Base-by-base conservation (phyloP, 1,284 basidiomycete species). In the Blastosporella zonata region DNA sequence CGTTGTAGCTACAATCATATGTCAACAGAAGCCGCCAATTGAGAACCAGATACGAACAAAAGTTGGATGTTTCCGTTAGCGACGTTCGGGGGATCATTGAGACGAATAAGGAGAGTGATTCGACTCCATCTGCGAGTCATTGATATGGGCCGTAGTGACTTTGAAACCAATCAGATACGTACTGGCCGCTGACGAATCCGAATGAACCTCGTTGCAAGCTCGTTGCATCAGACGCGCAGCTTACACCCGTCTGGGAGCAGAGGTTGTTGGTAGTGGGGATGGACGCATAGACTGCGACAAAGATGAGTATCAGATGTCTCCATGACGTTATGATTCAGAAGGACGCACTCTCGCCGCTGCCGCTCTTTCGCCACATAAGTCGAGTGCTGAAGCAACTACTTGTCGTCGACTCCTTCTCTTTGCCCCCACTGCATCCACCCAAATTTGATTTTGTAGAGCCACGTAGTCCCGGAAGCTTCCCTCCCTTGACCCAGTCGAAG, bases 401-500 rank as follows among this genome's bases (percentile, higher is more conserved):
- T 10, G 84, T 84, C 33, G 71, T 70, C 1, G 74, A 63, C 44
- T 82, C 62, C 50, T 79, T 77, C 12, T 50, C 49, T 28, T 53
- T 55, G n/a, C 84, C 85, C 22, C 84, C 84, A 47, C 79, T 81
- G 62, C 85, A 87, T 58, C 76, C 72, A 60, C 44, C 51, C 29
- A 53, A 43, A 23, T 55, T 55, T 4, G 54, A 55, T 43, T 55
- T 53, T 12, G 54, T 53, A 9, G 54, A 55, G 12, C 54, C 54
- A n/a, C 54, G 54, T 28, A 88, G 61, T 2, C 85, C 87, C 0
- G 86, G 86, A 8, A 88, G 69, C 65, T 88, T 87, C 18, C 85
- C 86, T 20, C 81, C 85, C 57, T 78, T 75, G n/a, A 84, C 84
- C 77, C 81, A 89, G 55, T 87, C 73, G 58, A 87, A 87, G 53